Percentiles rank a stretch among this genome's conserved stretches.
Evolutionary conservation across 805 yeast genomes (phyloP).

Genomic region (Saturnispora galanensis): DNA sequence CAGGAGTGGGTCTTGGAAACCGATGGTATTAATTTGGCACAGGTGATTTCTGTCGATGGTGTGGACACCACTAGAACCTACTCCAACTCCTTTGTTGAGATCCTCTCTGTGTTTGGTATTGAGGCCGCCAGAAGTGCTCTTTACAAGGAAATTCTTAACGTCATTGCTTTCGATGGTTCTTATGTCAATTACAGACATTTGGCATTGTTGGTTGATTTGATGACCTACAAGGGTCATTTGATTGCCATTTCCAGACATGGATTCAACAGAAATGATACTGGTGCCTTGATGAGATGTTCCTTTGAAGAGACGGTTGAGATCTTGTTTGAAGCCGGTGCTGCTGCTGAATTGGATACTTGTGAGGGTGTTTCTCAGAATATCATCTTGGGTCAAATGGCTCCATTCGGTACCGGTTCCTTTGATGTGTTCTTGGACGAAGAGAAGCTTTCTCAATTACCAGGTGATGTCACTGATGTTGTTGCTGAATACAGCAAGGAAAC

Average conservation of each 20-base stretch:
- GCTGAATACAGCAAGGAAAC: conserved; percentile 35
- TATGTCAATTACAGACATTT: conserved; percentile 97
- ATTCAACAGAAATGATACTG: conserved; percentile 96
- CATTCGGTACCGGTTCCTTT: conserved; percentile 96
- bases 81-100: conserved; percentile 94
- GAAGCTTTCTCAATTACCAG: conserved; percentile 57
- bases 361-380: conserved; percentile 98
- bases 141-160: conserved; percentile 90
- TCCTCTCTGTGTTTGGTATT: conserved; percentile 90
- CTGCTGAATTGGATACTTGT: conserved; percentile 96
- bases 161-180: conserved; percentile 98
- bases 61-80: conserved; percentile 86
- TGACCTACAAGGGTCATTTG: conserved; percentile 97
- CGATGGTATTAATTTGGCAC: conserved; percentile 93
- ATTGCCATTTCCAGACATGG: conserved; percentile 99
- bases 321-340: conserved; percentile 93
- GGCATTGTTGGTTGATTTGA: conserved; percentile 94
- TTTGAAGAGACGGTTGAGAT: conserved; percentile 99
- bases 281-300: conserved; percentile 98
- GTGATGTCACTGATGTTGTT: conserved; percentile 32
- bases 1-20: conserved; percentile 99
- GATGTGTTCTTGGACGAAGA: conserved; percentile 92
- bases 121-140: conserved; percentile 96
- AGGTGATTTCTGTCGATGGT: conserved; percentile 91
- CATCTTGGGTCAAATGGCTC: conserved; percentile 96